Evolutionary conservation across 306 rosid species (phyloP).

Genomic region (Castanea mollissima): DNA sequence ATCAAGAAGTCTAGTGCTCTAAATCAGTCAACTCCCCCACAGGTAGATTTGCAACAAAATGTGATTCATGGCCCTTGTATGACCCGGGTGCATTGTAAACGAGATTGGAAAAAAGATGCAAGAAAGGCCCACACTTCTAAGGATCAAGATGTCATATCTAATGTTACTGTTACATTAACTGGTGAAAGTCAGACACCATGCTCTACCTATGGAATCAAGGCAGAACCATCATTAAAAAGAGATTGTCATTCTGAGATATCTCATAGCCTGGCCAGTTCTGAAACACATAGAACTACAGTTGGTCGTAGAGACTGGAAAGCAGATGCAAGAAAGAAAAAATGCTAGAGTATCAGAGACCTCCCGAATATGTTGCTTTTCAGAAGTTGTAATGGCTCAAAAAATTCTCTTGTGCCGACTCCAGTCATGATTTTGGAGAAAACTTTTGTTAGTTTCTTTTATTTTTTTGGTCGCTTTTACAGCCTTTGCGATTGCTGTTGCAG

Average conservation of each 20-base stretch:
- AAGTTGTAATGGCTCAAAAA: neutral
- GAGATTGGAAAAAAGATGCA: slow-evolving; percentile 94
- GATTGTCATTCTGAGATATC: slow-evolving; percentile 34
- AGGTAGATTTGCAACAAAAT: slow-evolving; percentile 34
- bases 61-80: slow-evolving; percentile 31
- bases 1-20: slow-evolving; percentile 33
- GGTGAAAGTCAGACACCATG: slow-evolving; percentile 31
- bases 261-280: slow-evolving; percentile 18
- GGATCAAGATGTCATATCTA: slow-evolving; percentile 35
- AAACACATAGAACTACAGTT: slow-evolving; percentile 36
- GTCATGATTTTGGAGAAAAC: neutral
- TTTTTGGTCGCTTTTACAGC: slow-evolving; percentile 19
- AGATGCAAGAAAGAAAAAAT: slow-evolving; percentile 79
- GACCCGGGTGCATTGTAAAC: slow-evolving; percentile 47
- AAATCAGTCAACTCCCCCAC: slow-evolving; percentile 27
- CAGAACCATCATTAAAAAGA: slow-evolving; percentile 29
- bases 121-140: slow-evolving; percentile 46
- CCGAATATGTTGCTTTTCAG: neutral
- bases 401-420: neutral
- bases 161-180: slow-evolving; percentile 28
- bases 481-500: slow-evolving; percentile 28
- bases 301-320: slow-evolving; percentile 90
- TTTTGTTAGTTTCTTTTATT: neutral
- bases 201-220: slow-evolving; percentile 28
- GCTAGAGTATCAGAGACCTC: slow-evolving; percentile 28